Conservation (phyloP, 2,329 filamentous ascomycete species). For the Malbranchea zuffiana region DNA sequence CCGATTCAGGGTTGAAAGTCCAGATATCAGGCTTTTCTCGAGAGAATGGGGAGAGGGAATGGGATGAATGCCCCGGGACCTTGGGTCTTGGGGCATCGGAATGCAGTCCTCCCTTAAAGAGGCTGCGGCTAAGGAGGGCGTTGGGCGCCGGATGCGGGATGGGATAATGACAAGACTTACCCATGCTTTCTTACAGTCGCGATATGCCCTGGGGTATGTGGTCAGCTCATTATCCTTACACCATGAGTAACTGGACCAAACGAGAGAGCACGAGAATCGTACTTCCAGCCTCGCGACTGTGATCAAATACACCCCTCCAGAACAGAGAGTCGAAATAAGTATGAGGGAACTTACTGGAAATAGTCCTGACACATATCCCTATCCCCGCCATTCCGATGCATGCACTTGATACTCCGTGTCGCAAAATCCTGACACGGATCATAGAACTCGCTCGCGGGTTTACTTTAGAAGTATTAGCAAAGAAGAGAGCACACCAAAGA, state of each 20-base stretch:
- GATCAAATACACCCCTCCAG: constrained; percentile 7
- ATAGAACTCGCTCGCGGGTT: constrained; percentile 78
- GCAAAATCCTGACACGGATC: constrained; percentile 95
- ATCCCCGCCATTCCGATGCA: constrained; percentile 80
- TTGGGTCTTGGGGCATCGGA: too few species aligned
- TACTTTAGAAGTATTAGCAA: constrained; percentile 43
- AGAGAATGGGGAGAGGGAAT: too few species aligned
- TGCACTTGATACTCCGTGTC: constrained; percentile 69
- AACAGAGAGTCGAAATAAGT: constrained; percentile 4
- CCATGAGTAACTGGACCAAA: too few species aligned
- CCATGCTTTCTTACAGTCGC: constrained; percentile 92
- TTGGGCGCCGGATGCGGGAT: not conserved
- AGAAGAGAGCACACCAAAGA: not conserved
- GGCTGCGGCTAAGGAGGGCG: not conserved
- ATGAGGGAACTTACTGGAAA: constrained; percentile 61
- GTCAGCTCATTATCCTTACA: too few species aligned
- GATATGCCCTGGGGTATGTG: constrained; percentile 57
- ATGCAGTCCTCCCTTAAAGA: too few species aligned
- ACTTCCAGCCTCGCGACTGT: too few species aligned
- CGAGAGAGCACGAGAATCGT: too few species aligned
- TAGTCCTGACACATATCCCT: constrained; percentile 86
- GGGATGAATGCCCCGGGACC: too few species aligned
- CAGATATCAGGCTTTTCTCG: too few species aligned
- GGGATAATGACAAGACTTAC: constrained; percentile 41
- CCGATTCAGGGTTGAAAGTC: too few species aligned